A percentile compares a stretch with the other conserved stretches of the same genome.
phyloP scores from a whole-genome alignment of 768 basidiomycete species.

The Fistulinella prunicolor region DNA sequence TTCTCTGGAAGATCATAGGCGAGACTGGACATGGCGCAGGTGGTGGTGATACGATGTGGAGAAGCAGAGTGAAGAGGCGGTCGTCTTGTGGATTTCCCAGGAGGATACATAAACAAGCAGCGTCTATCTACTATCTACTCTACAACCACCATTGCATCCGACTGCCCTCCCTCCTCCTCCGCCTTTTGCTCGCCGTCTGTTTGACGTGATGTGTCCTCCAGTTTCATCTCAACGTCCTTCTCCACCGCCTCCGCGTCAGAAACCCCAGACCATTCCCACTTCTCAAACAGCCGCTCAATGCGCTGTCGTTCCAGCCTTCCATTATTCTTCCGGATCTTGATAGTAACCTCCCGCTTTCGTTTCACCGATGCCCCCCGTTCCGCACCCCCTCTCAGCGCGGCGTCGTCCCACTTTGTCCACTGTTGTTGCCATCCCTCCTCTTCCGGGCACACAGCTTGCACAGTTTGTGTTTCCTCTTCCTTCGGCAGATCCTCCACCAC shows the following conservation, averaged over 20 bases:
- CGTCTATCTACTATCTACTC: conserved; percentile 3
- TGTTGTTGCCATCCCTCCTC: conserved; percentile 43
- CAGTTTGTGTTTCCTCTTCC: conserved; percentile 39
- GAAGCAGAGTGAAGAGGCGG: too few species aligned
- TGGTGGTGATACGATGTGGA: neutral
- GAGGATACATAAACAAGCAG: too few species aligned
- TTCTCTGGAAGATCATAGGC: conserved; percentile 29
- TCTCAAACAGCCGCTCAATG: conserved; percentile 64
- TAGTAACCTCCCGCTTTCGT: conserved; percentile 45
- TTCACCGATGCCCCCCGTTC: conserved; percentile 39
- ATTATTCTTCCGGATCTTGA: conserved; percentile 56
- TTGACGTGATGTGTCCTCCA: conserved; percentile 14
- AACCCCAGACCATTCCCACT: conserved; percentile 54
- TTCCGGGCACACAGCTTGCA: conserved; percentile 40
- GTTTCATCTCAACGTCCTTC: conserved; percentile 32
- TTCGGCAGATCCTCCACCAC: conserved; percentile 40
- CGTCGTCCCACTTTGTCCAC: conserved; percentile 40
- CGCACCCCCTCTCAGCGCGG: conserved; percentile 27
- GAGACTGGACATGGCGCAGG: conserved; percentile 27
- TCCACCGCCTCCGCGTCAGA: conserved; percentile 3
- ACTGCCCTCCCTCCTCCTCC: too few species aligned
- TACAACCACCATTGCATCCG: conserved; percentile 21
- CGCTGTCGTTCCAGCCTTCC: conserved; percentile 67
- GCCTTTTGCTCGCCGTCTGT: conserved; percentile 1
- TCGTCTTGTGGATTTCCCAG: conserved; percentile 13